Evolutionary conservation across 2,329 filamentous ascomycete species (phyloP).

Genomic region (Ilyonectria robusta): DNA sequence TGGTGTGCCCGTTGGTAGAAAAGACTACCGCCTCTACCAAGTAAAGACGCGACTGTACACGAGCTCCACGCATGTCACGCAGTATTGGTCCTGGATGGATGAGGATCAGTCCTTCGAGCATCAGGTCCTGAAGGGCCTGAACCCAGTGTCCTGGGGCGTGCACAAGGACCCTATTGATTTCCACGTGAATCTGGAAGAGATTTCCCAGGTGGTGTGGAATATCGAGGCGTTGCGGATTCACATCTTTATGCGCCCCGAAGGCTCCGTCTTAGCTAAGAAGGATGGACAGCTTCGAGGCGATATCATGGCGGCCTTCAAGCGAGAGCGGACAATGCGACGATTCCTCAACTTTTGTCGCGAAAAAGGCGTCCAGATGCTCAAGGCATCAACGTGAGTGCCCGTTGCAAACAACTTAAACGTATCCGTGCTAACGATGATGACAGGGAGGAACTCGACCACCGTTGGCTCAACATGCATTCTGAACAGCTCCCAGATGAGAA

Average conservation of each 20-base stretch:
- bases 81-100: constrained; percentile 69
- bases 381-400: constrained; percentile 57
- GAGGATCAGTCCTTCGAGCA: constrained; percentile 63
- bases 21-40: constrained; percentile 67
- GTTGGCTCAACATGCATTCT: constrained; percentile 56
- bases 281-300: constrained; percentile 59
- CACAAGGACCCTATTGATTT: constrained; percentile 68
- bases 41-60: constrained; percentile 65
- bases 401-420: neutral
- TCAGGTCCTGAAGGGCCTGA: constrained; percentile 64
- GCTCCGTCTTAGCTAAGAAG: constrained; percentile 40
- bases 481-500: constrained; percentile 47
- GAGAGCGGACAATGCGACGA: constrained; percentile 66
- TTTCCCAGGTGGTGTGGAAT: constrained; percentile 63
- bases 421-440: constrained; percentile 34
- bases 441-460: constrained; percentile 54
- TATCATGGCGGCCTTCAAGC: constrained; percentile 66
- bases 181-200: constrained; percentile 61
- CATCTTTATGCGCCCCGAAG: constrained; percentile 54
- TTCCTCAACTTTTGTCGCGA: constrained; percentile 64
- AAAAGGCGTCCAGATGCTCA: constrained; percentile 59
- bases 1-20: constrained; percentile 58
- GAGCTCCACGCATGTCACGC: constrained; percentile 63
- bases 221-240: constrained; percentile 58
- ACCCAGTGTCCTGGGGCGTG: constrained; percentile 63